Base-by-base conservation (phyloP, 73 alveolate genomes). In the Paramecium bursaria region DNA sequence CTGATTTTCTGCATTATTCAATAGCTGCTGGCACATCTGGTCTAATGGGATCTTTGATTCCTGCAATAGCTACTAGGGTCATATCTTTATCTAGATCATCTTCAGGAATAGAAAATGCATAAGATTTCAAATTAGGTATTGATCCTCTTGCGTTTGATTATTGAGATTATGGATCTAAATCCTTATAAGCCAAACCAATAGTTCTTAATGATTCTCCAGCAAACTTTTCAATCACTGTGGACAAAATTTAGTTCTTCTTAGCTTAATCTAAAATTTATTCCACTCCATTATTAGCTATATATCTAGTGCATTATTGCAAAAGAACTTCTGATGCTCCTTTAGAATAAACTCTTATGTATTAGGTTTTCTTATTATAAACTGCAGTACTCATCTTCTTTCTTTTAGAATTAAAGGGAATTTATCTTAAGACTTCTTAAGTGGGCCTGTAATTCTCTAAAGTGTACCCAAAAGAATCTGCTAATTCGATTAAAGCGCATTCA, bases 241-340 rank as follows among this genome's bases (percentile, higher is more conserved):
- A 48, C 42, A 90, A 90, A 42, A 92, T 88, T 22, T 86, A 50
- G 2, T 51, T 50, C 48, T 17, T 52, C 13, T 79, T 85, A 48
- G 80, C 67, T 19, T 25, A 54, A 44, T 77, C 74, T 11, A 94
- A 14, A 30, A 21, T 44, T 19, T 50, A 86, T 74, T 23, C 55
- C 1, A 61, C 46, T 19, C 98, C 98, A 19, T 88, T 90, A 22
- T 91, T 89, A 17, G 77, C 60, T 26, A 92, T 13, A 79, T 47
- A 90, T 29, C 80, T 86, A 23, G 19, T n/a, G 87, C 99, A 95
- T 74, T 53, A 77, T 22, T 46, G 75, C 15, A 88, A 35, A 23
- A 91, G 74, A 30, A 92, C 90, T 85, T 96, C 99, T 3, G 97
- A 91, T 9, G 97, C 98, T 42, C 99, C 99, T 85, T 93, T 95